Evolutionary conservation across 805 yeast species (phyloP).

Genomic region (Cyberlindnera veronae): DNA sequence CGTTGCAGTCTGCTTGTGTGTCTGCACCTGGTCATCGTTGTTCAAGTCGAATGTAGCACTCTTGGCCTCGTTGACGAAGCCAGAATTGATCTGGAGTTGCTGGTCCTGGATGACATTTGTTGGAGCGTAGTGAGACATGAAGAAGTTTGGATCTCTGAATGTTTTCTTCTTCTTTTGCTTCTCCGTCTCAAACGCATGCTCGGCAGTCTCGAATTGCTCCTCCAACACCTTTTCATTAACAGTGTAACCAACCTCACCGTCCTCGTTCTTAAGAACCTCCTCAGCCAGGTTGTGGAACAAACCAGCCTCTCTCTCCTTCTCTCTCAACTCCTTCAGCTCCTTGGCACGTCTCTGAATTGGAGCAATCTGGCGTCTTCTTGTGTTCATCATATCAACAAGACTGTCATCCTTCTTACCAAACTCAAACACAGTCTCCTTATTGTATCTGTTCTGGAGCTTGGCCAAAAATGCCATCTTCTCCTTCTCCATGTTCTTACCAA

Average conservation of each 20-base stretch:
- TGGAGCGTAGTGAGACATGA: constrained; percentile 88
- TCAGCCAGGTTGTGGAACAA: constrained; percentile 69
- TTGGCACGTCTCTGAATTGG: constrained; percentile 78
- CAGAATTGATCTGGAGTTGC: constrained; percentile 53
- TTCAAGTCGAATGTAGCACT: constrained; percentile 82
- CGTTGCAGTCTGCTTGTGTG: constrained; percentile 60
- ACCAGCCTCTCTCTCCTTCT: constrained; percentile 73
- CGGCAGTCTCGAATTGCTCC: constrained; percentile 40
- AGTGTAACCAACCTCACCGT: constrained; percentile 46
- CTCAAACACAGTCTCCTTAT: constrained; percentile 93
- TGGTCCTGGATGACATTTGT: constrained; percentile 75
- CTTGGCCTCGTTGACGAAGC: constrained; percentile 83
- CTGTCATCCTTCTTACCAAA: constrained; percentile 66
- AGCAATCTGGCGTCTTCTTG: constrained; percentile 82
- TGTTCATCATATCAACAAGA: constrained; percentile 78
- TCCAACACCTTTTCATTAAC: constrained; percentile 39
- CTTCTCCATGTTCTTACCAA: constrained; percentile 70
- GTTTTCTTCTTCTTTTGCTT: constrained; percentile 34
- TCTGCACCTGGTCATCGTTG: constrained; percentile 69
- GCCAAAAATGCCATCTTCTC: constrained; percentile 73
- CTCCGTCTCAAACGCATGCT: constrained; percentile 30
- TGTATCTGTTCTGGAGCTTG: constrained; percentile 61
- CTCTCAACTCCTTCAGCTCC: constrained; percentile 64
- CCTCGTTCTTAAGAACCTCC: constrained; percentile 57
- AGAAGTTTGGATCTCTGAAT: constrained; percentile 74